Conservation (phyloP, 1,284 basidiomycete species). For the Malassezia caprae region DNA sequence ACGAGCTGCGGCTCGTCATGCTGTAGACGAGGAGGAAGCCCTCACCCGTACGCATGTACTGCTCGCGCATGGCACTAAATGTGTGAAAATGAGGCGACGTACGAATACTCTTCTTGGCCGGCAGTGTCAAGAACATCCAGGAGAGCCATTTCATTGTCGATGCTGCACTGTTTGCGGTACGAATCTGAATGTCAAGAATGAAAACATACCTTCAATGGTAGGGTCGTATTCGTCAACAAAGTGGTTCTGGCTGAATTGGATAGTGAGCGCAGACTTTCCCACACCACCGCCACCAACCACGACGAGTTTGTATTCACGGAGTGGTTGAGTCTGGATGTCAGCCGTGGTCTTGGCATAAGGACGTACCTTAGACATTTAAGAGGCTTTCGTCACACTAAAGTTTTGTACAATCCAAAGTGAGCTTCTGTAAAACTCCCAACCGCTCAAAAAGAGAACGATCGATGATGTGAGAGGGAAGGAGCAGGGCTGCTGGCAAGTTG, state of each 20-base stretch:
- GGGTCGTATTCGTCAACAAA: conserved; percentile 99
- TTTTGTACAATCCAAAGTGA: background rate
- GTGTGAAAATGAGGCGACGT: conserved; percentile 47
- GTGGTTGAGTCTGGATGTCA: conserved; percentile 53
- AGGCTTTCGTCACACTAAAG: background rate
- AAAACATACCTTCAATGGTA: conserved; percentile 71
- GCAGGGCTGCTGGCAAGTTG: background rate
- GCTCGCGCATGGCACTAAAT: conserved; percentile 82
- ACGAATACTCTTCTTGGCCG: conserved; percentile 97
- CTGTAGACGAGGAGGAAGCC: conserved; percentile 98
- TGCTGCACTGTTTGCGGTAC: conserved; percentile 52
- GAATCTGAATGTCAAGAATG: conserved; percentile 28
- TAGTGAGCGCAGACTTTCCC: conserved; percentile 90
- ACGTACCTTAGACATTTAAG: conserved; percentile 12
- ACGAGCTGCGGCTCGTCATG: conserved; percentile 93
- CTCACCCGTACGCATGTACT: conserved; percentile 95
- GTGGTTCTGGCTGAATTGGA: conserved; percentile 85
- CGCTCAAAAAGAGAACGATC: background rate
- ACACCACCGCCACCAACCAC: conserved; percentile 96
- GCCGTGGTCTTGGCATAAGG: background rate
- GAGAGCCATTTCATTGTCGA: conserved; percentile 93
- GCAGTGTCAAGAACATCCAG: conserved; percentile 97
- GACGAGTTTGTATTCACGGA: conserved; percentile 53
- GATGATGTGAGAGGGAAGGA: background rate
- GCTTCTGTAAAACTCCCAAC: background rate